Conservation (phyloP, 345 rosid species). For the Geranium brycei region DNA sequence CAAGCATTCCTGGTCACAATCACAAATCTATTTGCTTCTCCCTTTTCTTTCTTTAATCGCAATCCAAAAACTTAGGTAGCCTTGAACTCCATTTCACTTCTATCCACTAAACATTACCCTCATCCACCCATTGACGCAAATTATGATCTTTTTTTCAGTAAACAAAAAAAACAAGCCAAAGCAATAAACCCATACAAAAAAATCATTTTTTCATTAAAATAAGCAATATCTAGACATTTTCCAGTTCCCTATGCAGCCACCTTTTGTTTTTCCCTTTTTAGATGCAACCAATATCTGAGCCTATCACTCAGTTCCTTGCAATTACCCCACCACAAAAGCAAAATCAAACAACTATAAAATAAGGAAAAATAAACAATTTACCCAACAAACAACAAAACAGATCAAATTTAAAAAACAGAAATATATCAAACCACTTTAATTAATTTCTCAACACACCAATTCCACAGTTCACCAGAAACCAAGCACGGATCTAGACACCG, state of each 20-base stretch:
- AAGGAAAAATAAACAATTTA: too few species aligned
- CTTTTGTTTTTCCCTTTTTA: background rate
- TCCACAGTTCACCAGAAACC: background rate
- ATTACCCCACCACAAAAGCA: background rate
- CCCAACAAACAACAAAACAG: background rate
- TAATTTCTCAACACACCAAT: background rate
- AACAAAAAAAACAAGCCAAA: too few species aligned
- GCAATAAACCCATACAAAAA: background rate
- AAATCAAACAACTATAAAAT: background rate
- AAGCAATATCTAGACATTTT: background rate
- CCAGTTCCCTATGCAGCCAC: background rate
- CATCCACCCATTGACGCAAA: too few species aligned
- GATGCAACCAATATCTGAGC: background rate
- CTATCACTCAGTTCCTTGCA: background rate
- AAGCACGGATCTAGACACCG: background rate
- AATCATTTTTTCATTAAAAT: too few species aligned
- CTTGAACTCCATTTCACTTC: too few species aligned
- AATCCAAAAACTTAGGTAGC: too few species aligned
- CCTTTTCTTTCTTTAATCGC: too few species aligned
- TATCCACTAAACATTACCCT: too few species aligned
- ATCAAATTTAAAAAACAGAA: background rate
- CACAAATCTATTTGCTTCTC: too few species aligned
- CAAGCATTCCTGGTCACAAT: too few species aligned
- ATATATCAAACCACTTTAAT: background rate
- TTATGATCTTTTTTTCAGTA: background rate